Evolutionary conservation across 108 stramenopile species (phyloP), one percentile per base, ranked within the genome.

Genomic region (Nitzschia sp.): DNA sequence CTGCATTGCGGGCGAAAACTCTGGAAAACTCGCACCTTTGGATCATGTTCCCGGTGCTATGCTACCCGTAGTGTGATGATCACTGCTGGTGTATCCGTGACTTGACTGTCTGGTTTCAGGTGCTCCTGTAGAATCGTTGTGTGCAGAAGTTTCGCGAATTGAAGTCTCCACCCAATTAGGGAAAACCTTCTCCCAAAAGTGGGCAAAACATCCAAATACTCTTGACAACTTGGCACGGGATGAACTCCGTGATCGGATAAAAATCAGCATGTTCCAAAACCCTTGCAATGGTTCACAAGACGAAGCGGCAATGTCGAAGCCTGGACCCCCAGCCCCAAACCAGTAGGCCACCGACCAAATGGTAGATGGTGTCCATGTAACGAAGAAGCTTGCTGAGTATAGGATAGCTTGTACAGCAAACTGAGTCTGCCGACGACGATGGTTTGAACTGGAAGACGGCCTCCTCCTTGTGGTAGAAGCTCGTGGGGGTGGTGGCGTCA

Each of bases 361-460:
- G 11, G 76, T 77, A 20, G 76, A 77, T 6, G 76, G 72, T 10
- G 51, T 29, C 78, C 78, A 79, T 1, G 78, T 79, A 0, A 79
- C 38, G 44, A 70, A 63, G 57, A 79, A 79, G 40, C 72, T 58
- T 12, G 53, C 15, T 6, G 61, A 59, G 54, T 79, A 79, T 2
- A 73, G 46, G n/a, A 79, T 51, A 22, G 78, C 72, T 52, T 79
- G 78, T 22, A 54, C 24, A 19, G 78, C 78, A 46, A 79, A 57
- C 41, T 26, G 22, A 52, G 42, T 53, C 15, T 62, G 61, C 22
- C 43, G 42, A 9, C 24, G 41, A 22, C 19, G 43, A 11, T 14
- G 10, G 3, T 42, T 17, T 6, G 39, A 11, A 58, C 38, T 58
- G 0, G 38, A 17, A 38, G 34, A 10, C 1, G 2, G 17, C 17